phyloP scores from a whole-genome alignment of 73 alveolate genomes.

The Uronychia setigera region DNA sequence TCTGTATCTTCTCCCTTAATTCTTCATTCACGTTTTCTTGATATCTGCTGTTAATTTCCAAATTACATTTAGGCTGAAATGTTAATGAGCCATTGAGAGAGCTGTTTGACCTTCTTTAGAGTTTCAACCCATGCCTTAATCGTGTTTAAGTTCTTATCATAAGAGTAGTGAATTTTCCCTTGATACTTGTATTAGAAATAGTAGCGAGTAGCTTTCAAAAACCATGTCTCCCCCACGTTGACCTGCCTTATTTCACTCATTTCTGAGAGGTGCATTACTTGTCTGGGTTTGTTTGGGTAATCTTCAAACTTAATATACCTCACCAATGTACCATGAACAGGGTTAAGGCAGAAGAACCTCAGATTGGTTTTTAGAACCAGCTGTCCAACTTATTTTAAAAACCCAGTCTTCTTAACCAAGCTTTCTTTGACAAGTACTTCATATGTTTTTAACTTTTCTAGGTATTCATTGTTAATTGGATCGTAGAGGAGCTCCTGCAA shows the following conservation, averaged over 20 bases:
- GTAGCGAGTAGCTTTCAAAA: slow-evolving; percentile 23
- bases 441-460: not conserved
- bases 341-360: slow-evolving; percentile 56
- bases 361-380: slow-evolving; percentile 21
- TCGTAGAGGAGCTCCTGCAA: not conserved
- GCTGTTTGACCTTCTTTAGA: slow-evolving; percentile 25
- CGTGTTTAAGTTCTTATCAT: slow-evolving; percentile 14
- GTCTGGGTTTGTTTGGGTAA: slow-evolving; percentile 53
- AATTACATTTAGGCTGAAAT: slow-evolving; percentile 15
- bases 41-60: not conserved
- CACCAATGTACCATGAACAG: slow-evolving; percentile 52
- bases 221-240: slow-evolving; percentile 52
- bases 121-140: slow-evolving; percentile 49
- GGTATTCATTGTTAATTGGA: not conserved
- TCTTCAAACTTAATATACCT: slow-evolving; percentile 29
- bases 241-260: slow-evolving; percentile 30
- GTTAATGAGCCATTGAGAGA: slow-evolving; percentile 41
- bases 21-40: slow-evolving; percentile 2
- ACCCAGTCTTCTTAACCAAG: slow-evolving; percentile 6
- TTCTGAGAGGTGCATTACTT: slow-evolving; percentile 44
- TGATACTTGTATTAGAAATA: slow-evolving; percentile 32
- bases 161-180: slow-evolving; percentile 10
- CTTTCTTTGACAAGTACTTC: not conserved
- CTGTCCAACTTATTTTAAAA: slow-evolving; percentile 17
- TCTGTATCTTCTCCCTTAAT: slow-evolving; percentile 19